Conservation (phyloP, 2,329 filamentous ascomycete genomes). For the Penicillium sp. region DNA sequence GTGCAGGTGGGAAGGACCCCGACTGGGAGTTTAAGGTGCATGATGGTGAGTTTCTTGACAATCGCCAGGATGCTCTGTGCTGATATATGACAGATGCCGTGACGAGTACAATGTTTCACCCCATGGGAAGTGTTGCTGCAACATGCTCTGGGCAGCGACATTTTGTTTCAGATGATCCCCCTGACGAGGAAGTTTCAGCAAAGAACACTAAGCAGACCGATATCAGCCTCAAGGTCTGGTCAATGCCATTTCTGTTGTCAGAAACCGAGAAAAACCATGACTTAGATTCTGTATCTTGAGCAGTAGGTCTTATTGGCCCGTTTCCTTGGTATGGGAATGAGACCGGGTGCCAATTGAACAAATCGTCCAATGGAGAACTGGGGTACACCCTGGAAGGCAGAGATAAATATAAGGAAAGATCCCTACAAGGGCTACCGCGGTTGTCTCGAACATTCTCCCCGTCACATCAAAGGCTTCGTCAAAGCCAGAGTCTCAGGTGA, state of each 20-base stretch:
- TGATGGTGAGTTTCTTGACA: constrained; percentile 35
- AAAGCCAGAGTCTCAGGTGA: not conserved
- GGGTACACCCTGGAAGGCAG: not conserved
- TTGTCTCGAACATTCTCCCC: not conserved
- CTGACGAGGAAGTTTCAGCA: constrained; percentile 9
- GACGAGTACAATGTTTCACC: constrained; percentile 46
- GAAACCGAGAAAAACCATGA: not conserved
- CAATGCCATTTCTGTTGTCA: constrained; percentile 24
- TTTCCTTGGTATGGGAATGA: not conserved
- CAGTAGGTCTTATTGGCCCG: not conserved
- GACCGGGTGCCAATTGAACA: not conserved
- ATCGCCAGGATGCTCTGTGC: not conserved
- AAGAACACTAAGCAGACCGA: constrained; percentile 17
- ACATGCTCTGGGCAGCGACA: constrained; percentile 49
- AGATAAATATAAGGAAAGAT: not conserved
- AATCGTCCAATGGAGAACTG: not conserved
- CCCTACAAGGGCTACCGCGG: not conserved
- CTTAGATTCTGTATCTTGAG: not conserved
- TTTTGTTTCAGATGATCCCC: constrained; percentile 15
- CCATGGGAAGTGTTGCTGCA: constrained; percentile 45
- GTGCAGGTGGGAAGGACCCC: constrained; percentile 41
- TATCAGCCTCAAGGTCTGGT: constrained; percentile 43
- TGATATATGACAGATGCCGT: constrained; percentile 41
- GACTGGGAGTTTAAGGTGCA: constrained; percentile 45
- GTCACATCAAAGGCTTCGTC: not conserved